Conservation (phyloP, 495 filamentous ascomycete species). For the Glutinoglossum americanum region DNA sequence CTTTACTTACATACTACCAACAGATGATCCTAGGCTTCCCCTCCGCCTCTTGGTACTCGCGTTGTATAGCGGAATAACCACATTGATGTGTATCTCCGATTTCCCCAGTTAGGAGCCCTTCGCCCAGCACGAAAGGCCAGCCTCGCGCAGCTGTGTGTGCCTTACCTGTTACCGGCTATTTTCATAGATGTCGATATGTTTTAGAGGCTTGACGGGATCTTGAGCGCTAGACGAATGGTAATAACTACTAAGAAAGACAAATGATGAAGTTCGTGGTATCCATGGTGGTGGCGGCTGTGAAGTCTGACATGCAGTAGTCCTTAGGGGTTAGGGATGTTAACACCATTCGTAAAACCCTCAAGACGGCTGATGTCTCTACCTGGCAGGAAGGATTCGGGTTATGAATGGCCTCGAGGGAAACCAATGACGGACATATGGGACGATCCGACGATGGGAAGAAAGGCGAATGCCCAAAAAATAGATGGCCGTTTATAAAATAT, state of each 20-base stretch:
- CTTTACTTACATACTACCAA: neutral
- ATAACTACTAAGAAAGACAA: neutral
- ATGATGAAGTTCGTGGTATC: neutral
- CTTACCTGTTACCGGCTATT: constrained; percentile 54
- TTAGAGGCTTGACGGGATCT: neutral
- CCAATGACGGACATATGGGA: neutral
- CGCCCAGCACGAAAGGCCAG: constrained; percentile 31
- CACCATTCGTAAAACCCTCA: neutral
- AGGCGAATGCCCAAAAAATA: neutral
- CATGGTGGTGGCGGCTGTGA: neutral
- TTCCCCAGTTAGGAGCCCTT: constrained; percentile 31
- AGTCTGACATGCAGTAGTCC: neutral
- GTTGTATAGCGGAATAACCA: constrained; percentile 48
- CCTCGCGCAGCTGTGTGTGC: constrained; percentile 40
- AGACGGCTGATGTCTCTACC: neutral
- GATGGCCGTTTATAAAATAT: too few species aligned
- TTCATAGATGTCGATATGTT: constrained; percentile 9
- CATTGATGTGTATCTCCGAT: constrained; percentile 39
- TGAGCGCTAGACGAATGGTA: neutral
- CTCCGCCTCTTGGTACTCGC: constrained; percentile 50
- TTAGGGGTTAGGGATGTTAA: neutral
- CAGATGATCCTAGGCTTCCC: constrained; percentile 36
- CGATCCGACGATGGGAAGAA: neutral
- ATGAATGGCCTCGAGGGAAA: neutral
- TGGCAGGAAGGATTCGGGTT: neutral